Percentiles rank a stretch among this genome's conserved stretches.
phyloP scores from a whole-genome alignment of 441 rosid species.

The Croton laevigatus region DNA sequence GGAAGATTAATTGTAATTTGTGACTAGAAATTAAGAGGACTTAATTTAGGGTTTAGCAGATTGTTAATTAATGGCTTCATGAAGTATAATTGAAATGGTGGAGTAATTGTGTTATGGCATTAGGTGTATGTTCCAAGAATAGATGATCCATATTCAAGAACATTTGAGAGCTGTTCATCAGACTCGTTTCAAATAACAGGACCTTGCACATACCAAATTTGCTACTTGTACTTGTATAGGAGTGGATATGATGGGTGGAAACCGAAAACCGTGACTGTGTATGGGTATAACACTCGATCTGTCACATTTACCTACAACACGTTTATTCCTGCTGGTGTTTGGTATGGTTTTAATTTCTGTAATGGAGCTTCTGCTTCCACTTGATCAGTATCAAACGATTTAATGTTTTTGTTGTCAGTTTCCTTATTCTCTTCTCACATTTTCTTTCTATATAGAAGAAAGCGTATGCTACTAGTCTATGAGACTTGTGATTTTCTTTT shows the following conservation, averaged over 20 bases:
- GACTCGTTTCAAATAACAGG: conserved; percentile 62
- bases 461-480: too few relatives aligned
- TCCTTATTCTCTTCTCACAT: neutral
- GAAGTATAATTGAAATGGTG: too few relatives aligned
- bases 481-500: too few relatives aligned
- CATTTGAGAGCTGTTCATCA: conserved; percentile 67
- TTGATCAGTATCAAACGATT: neutral
- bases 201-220: conserved; percentile 59
- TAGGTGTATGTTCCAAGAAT: conserved; percentile 60
- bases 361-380: conserved; percentile 20
- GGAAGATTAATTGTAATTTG: neutral
- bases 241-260: conserved; percentile 70
- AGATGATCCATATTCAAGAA: conserved; percentile 48
- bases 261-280: conserved; percentile 53
- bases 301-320: conserved; percentile 50
- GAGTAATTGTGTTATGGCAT: neutral
- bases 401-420: neutral
- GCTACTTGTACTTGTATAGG: conserved; percentile 56
- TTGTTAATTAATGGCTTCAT: too few relatives aligned
- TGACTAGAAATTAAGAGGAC: neutral
- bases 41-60: too few relatives aligned
- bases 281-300: conserved; percentile 39
- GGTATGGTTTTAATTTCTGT: conserved; percentile 70
- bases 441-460: neutral
- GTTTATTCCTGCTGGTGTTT: conserved; percentile 45